Base-by-base conservation (phyloP, 164 flowering plant genomes). In the Stephania cephalantha region DNA sequence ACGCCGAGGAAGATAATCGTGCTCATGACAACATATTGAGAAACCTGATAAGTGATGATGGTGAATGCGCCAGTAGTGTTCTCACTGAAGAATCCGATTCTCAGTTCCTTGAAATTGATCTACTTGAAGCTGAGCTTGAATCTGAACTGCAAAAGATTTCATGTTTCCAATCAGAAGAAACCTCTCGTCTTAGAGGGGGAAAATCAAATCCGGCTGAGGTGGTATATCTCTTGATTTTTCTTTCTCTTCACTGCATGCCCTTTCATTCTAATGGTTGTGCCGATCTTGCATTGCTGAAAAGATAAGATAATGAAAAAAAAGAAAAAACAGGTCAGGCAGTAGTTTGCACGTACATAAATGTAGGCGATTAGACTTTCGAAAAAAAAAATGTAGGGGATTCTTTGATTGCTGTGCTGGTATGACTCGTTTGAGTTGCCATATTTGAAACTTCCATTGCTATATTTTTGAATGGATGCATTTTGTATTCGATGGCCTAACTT, bases 41-140 rank as follows among this genome's bases (percentile, higher is more conserved):
- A 45, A 67, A 75, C 10, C 76, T 74, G 53, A 9, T 48, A 46
- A 50, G 17, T 77, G 86, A 81, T 46, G 88, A 87, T 68, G 82
- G 78, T 76, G 93, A 85, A 66, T 85, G 69, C 78, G 83, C 80
- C 4, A 87, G 89, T 80, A 87, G 93, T 79, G 83, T 80, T 74
- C 85, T 88, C 61, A 92, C 87, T 29, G 91, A 88, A 73, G 90
- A 88, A 69, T 87, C 81, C 68, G 86, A 69, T 42, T 78, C 82
- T 63, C 84, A 81, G 69, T 72, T 75, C 61, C 44, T 78, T 22
- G 90, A 87, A 77, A 86, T 87, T 83, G 84, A 86, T 79, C 82
- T 78, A 74, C 77, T 91, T 74, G 92, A 88, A 78, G 92, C 95
- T 74, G 97, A 91, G 76, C 85, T 91, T 35, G 91, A 85, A 77